Evolutionary conservation across 495 filamentous ascomycete species (phyloP), one percentile per base, ranked within the genome.

Genomic region (Chaetomium fimeti): DNA sequence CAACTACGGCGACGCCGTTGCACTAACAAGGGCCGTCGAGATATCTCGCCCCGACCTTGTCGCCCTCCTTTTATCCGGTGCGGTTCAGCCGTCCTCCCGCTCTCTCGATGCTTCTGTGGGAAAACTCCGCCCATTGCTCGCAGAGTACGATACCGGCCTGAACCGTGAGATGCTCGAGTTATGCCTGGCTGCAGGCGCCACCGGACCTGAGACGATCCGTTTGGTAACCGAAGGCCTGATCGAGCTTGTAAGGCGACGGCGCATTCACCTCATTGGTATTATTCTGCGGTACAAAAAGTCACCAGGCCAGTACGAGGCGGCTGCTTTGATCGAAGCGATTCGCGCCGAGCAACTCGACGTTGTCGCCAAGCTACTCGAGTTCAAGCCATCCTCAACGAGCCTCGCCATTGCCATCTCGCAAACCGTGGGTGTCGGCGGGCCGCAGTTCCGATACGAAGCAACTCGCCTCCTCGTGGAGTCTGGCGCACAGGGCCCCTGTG

Each of bases 61-160:
- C 13, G 61, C 63, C 7, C 45, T 61, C 1, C 60, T 75, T 40
- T 54, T 73, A 25, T 73, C 69, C 0, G 73, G 69, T 4, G 53
- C 71, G 2, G 68, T 73, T 5, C 60, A 52, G 16, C 60, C 73
- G 1, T 74, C 71, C 0, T 68, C 73, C 8, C 66, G 67, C 3
- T 66, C 69, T 12, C 61, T 75, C 22, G 73, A 75, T 45, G 48
- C 60, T 3, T 71, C 71, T 5, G 51, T 74, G 1, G 69, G 69
- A 6, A 67, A 53, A 29, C 60, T 65, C 3, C 62, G 61, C 2
- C 36, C 59, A 1, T 3, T 57, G 22, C 67, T 73, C 27, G 54
- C 32, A 5, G 60, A 64, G 9, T 38, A 56, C 3, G 66, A 67
- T 8, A 65, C 48, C 4, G 38, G 52, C 5, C 28, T 54, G 3